A percentile compares a stretch with the other conserved stretches of the same genome.
These are phyloP conservation scores for Ustilago trichophora DNA, from an alignment of 1,284 basidiomycete genomes.

Conservation along the genomic window DNA sequence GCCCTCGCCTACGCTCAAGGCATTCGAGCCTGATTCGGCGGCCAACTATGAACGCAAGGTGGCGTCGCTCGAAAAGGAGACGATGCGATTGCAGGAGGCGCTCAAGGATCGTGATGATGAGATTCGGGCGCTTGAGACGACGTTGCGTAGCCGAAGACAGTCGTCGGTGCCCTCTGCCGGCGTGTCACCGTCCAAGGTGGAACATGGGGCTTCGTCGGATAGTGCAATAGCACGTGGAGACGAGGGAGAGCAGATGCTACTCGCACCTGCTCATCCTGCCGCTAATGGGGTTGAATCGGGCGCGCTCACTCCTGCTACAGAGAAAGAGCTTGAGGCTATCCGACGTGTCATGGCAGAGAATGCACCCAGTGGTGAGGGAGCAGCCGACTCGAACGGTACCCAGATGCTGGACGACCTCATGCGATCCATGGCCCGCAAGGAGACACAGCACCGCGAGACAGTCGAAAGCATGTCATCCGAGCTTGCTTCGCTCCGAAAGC, in stretches of 20 bases:
- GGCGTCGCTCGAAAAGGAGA: conserved; percentile 56
- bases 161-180: neutral
- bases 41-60: conserved; percentile 59
- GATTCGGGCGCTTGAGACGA: conserved; percentile 41
- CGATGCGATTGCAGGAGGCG: conserved; percentile 52
- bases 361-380: neutral
- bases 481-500: conserved; percentile 75
- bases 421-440: conserved; percentile 89
- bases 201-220: neutral
- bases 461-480: conserved; percentile 77
- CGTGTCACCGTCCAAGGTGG: conserved; percentile 3
- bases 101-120: conserved; percentile 61
- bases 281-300: conserved; percentile 1
- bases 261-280: neutral
- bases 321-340: conserved; percentile 40
- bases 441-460: conserved; percentile 80
- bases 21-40: conserved; percentile 45
- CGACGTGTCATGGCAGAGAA: conserved; percentile 24
- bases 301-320: conserved; percentile 35
- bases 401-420: conserved; percentile 53
- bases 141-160: conserved; percentile 16
- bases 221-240: neutral
- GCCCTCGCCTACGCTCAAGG: conserved; percentile 50
- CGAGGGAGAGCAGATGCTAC: conserved; percentile 1
- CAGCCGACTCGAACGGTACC: conserved; percentile 13